Evolutionary conservation across 306 rosid species (phyloP), one percentile per base, ranked within the genome.

Genomic region (Alnus glutinosa): DNA sequence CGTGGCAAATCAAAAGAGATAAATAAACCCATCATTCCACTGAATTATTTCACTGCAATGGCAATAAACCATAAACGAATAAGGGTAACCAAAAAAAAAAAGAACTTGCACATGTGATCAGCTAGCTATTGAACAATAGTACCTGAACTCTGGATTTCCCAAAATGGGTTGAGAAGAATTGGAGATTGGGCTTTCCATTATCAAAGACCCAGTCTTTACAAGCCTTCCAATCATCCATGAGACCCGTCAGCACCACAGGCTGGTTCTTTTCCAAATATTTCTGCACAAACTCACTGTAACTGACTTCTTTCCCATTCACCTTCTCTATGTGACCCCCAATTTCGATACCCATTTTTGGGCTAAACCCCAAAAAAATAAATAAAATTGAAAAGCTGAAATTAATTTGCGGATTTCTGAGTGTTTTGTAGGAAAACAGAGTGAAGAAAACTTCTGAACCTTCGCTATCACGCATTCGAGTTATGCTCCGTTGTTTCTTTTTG

Each of bases 121-220:
- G 48, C n/a, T 55, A 48, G 48, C n/a, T 55, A 42, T 32, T 3
- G 42, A 68, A 51, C 46, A 32, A 42, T 44, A 11, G 74, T 79
- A 95, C 99, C 96, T 95, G 98, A 13, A 95, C 98, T 76, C 75
- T 88, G 46, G 98, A 95, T 63, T 81, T 54, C 4, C 94, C 98
- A 55, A 91, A 93, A 80, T 87, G 87, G 36, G 89, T 68, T 13
- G 89, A 83, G 84, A 93, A 91, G 62, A 87, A 91, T 5, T 89
- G 90, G 49, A 90, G 84, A 85, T 91, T 87, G 46, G 98, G 93
- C 55, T 83, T 80, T 15, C 85, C 92, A 50, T 85, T 44, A 61
- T 47, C 82, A 50, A 61, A 63, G 82, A 92, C 91, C 96, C 98
- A 95, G 18, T 95, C 98, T 72, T 71, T 67, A 84, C 77, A 90